Evolutionary conservation across 2,329 filamentous ascomycete species (phyloP).

Genomic region (Arachnomyces sp.): DNA sequence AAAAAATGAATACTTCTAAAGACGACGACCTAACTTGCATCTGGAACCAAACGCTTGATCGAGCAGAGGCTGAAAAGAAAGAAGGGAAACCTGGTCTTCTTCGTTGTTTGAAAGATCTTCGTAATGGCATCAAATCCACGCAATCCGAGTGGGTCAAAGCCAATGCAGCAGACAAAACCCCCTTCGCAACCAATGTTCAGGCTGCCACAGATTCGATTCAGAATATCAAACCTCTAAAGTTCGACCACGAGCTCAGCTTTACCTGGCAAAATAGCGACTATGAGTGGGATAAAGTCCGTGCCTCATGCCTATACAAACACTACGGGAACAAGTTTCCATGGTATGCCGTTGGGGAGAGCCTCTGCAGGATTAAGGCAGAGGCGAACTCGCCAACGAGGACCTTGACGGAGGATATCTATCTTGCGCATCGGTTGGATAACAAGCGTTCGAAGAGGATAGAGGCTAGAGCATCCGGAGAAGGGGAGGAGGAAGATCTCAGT

Average conservation of each 20-base stretch:
- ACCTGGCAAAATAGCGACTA: slow-evolving; percentile 26
- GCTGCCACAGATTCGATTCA: slow-evolving; percentile 22
- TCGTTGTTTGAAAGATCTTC: slow-evolving; percentile 14
- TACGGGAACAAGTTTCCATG: slow-evolving; percentile 12
- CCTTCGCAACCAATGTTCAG: slow-evolving; percentile 18
- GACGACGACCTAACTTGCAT: slow-evolving; percentile 31
- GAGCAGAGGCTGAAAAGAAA: slow-evolving; percentile 15
- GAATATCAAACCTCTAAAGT: slow-evolving; percentile 23
- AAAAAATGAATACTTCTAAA: slow-evolving; percentile 9
- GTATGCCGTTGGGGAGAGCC: slow-evolving; percentile 18
- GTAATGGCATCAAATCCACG: slow-evolving; percentile 14
- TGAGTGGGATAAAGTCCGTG: slow-evolving; percentile 29
- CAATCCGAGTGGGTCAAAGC: slow-evolving; percentile 15
- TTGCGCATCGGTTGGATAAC: background rate
- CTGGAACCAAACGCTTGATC: slow-evolving; percentile 21
- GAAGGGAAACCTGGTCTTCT: slow-evolving; percentile 11
- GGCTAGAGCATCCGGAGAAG: background rate
- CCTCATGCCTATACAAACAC: slow-evolving; percentile 30
- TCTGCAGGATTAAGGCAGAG: slow-evolving; percentile 24
- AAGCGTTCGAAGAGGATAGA: background rate
- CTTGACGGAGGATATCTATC: background rate
- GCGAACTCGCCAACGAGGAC: background rate
- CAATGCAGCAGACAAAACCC: slow-evolving; percentile 6
- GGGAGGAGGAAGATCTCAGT: background rate
- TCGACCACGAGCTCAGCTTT: slow-evolving; percentile 26